Percentiles rank a stretch among this genome's conserved stretches.
phyloP scores from a whole-genome alignment of 805 yeast species.

The Kuraishia piskuri region DNA sequence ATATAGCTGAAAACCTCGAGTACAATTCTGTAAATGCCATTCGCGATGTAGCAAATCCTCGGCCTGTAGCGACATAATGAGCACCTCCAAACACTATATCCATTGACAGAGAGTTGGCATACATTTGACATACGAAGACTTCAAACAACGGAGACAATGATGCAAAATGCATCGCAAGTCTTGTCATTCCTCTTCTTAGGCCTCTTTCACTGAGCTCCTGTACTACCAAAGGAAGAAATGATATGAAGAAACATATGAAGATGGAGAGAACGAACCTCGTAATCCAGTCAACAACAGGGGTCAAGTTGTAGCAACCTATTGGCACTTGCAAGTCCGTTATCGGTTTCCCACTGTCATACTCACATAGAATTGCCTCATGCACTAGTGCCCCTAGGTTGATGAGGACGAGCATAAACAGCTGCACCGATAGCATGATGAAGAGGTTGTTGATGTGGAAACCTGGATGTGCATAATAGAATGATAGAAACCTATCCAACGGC shows the following conservation, averaged over 20 bases:
- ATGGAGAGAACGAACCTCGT: slow-evolving; percentile 81
- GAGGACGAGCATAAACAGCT: slow-evolving; percentile 72
- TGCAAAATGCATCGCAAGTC: slow-evolving; percentile 67
- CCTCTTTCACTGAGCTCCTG: slow-evolving; percentile 90
- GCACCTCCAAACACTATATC: slow-evolving; percentile 91
- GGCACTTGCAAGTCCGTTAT: slow-evolving; percentile 70
- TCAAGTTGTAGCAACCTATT: slow-evolving; percentile 75
- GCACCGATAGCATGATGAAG: slow-evolving; percentile 81
- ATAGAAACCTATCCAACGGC: slow-evolving; percentile 82
- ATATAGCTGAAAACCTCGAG: slow-evolving; percentile 65
- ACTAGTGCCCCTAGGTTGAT: slow-evolving; percentile 73
- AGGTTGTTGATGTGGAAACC: slow-evolving; percentile 92
- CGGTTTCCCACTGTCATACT: slow-evolving; percentile 56
- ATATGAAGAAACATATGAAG: slow-evolving; percentile 86
- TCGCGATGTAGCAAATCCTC: slow-evolving; percentile 88
- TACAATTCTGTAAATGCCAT: slow-evolving; percentile 63
- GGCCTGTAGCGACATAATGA: slow-evolving; percentile 81
- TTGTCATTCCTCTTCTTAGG: slow-evolving; percentile 55
- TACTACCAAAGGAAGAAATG: slow-evolving; percentile 79
- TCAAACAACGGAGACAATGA: slow-evolving; percentile 90
- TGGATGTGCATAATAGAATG: slow-evolving; percentile 94
- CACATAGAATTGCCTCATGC: slow-evolving; percentile 64
- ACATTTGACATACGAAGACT: slow-evolving; percentile 91
- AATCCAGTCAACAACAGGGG: slow-evolving; percentile 88
- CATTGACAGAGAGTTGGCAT: slow-evolving; percentile 66